Evolutionary conservation across 805 yeast genomes (phyloP).

Genomic region (Ascoidea rubescens): DNA sequence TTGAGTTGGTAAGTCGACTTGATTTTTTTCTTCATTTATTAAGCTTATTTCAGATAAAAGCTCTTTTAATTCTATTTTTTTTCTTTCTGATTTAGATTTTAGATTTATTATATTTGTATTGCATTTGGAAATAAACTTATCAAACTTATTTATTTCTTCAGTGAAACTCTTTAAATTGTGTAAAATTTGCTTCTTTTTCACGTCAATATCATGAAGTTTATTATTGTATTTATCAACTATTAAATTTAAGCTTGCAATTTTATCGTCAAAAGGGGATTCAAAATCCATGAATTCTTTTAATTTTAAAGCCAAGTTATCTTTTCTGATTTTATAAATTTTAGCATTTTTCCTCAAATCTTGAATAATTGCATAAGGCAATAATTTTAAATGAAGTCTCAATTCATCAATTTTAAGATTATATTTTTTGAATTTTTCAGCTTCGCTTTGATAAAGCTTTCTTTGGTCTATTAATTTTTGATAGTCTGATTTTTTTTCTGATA

Average conservation of each 20-base stretch:
- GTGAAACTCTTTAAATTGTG: not conserved
- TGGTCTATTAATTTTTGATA: slow-evolving; percentile 21
- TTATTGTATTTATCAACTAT: slow-evolving; percentile 6
- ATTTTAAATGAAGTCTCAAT: slow-evolving; percentile 30
- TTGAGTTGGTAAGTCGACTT: slow-evolving; percentile 13
- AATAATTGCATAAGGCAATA: slow-evolving; percentile 34
- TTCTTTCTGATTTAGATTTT: not conserved
- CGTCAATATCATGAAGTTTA: slow-evolving; percentile 7
- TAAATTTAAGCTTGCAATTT: slow-evolving; percentile 5
- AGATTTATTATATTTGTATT: not conserved
- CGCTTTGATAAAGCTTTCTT: slow-evolving; percentile 28
- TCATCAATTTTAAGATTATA: slow-evolving; percentile 32
- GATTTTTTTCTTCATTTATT: slow-evolving; percentile 8
- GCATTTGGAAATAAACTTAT: slow-evolving; percentile 1
- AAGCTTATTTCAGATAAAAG: not conserved
- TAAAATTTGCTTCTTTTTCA: not conserved
- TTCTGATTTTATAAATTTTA: slow-evolving; percentile 13
- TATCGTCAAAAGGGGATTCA: slow-evolving; percentile 7
- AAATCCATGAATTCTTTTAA: slow-evolving; percentile 14
- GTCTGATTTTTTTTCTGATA: slow-evolving; percentile 16
- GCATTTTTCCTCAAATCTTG: slow-evolving; percentile 20
- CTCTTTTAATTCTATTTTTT: not conserved
- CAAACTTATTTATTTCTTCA: slow-evolving; percentile 1
- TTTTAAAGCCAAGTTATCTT: slow-evolving; percentile 11
- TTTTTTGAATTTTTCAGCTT: slow-evolving; percentile 32